phyloP scores from a whole-genome alignment of 441 rosid species.

The Euphorbia schlechtendalii region DNA sequence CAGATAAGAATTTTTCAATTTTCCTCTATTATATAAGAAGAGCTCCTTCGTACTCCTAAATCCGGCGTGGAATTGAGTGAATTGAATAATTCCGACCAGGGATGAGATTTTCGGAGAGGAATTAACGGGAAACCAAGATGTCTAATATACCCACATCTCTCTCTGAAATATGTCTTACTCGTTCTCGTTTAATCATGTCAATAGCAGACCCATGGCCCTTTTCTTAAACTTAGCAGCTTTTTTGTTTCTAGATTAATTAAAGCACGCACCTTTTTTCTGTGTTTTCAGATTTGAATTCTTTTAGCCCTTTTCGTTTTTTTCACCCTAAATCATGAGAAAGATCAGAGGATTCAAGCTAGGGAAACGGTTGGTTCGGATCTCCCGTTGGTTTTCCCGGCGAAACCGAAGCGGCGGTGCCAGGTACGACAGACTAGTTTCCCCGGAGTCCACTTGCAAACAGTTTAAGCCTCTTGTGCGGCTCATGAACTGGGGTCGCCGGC shows the following conservation, averaged over 20 bases:
- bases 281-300: background rate
- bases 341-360: slow-evolving; percentile 54
- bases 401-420: slow-evolving; percentile 20
- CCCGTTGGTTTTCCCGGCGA: slow-evolving; percentile 35
- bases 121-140: slow-evolving; percentile 25
- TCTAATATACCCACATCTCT: slow-evolving; percentile 48
- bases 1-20: too few species aligned
- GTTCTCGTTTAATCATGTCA: slow-evolving; percentile 51
- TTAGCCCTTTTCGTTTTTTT: background rate
- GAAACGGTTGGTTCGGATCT: slow-evolving; percentile 39
- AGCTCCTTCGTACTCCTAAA: too few species aligned
- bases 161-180: slow-evolving; percentile 50
- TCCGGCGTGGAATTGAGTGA: too few species aligned
- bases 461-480: slow-evolving; percentile 39
- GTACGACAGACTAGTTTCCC: slow-evolving; percentile 25
- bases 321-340: slow-evolving; percentile 36
- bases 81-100: too few species aligned
- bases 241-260: background rate
- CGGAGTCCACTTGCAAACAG: slow-evolving; percentile 15
- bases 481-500: slow-evolving; percentile 49
- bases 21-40: too few species aligned
- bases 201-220: slow-evolving; percentile 56
- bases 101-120: background rate
- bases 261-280: background rate
- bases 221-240: slow-evolving; percentile 24